These are phyloP conservation scores for Trichoderma koningii DNA, from an alignment of 2,329 filamentous ascomycete genomes.

Conservation along the genomic window DNA sequence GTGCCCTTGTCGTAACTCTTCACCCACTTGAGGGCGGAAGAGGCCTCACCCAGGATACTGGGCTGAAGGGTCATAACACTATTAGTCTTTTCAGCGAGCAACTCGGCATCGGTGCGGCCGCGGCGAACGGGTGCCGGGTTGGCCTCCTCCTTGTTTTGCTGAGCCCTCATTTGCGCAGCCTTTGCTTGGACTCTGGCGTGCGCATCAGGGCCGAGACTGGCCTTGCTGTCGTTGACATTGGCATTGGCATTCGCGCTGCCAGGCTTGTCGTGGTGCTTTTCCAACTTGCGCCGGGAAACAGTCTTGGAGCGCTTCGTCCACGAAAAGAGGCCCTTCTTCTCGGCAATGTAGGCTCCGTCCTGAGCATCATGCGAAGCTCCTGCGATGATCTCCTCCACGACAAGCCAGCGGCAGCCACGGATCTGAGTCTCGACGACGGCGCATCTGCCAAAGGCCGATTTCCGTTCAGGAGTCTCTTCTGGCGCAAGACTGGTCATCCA, in stretches of 20 bases:
- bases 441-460: slow-evolving; percentile 91
- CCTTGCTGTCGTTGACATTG: slow-evolving; percentile 64
- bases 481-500: slow-evolving; percentile 96
- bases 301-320: slow-evolving; percentile 72
- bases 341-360: slow-evolving; percentile 84
- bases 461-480: slow-evolving; percentile 82
- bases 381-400: slow-evolving; percentile 95
- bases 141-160: slow-evolving; percentile 61
- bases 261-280: slow-evolving; percentile 51
- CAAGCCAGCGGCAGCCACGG: slow-evolving; percentile 78
- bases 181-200: slow-evolving; percentile 92
- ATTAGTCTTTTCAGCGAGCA: slow-evolving; percentile 73
- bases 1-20: slow-evolving; percentile 90
- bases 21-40: slow-evolving; percentile 95
- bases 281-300: slow-evolving; percentile 61
- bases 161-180: slow-evolving; percentile 77
- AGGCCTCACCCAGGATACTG: slow-evolving; percentile 80
- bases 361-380: slow-evolving; percentile 84
- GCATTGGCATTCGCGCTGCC: slow-evolving; percentile 46
- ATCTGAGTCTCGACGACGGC: slow-evolving; percentile 89
- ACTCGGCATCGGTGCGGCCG: slow-evolving; percentile 58
- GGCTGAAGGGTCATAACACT: slow-evolving; percentile 89
- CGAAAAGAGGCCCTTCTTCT: slow-evolving; percentile 93
- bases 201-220: slow-evolving; percentile 84
- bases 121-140: slow-evolving; percentile 49